Conservation (phyloP, 2,329 filamentous ascomycete species). For the Alternaria sp. region DNA sequence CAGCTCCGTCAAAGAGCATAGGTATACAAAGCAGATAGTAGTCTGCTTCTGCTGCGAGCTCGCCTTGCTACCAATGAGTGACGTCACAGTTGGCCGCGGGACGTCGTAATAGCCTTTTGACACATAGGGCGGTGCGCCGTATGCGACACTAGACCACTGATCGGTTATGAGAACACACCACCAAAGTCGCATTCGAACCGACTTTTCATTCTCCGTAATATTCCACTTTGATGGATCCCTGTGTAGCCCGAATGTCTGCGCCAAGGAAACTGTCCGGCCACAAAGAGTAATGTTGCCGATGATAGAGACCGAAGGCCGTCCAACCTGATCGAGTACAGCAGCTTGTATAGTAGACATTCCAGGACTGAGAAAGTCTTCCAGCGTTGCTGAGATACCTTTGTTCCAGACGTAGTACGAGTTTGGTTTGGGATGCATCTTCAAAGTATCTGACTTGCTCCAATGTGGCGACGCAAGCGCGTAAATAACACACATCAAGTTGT, state of each 20-base stretch:
- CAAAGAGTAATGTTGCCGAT: slow-evolving; percentile 62
- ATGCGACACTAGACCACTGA: slow-evolving; percentile 65
- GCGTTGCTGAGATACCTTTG: slow-evolving; percentile 52
- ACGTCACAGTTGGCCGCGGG: slow-evolving; percentile 60
- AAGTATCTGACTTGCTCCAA: slow-evolving; percentile 49
- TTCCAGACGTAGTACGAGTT: slow-evolving; percentile 54
- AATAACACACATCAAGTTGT: slow-evolving; percentile 52
- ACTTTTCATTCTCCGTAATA: slow-evolving; percentile 60
- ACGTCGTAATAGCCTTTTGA: slow-evolving; percentile 64
- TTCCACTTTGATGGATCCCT: slow-evolving; percentile 64
- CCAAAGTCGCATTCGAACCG: slow-evolving; percentile 62
- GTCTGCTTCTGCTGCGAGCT: slow-evolving; percentile 55
- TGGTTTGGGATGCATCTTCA: slow-evolving; percentile 50
- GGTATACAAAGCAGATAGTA: slow-evolving; percentile 61
- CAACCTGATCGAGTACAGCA: slow-evolving; percentile 53
- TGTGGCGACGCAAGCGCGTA: slow-evolving; percentile 51
- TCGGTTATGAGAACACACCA: slow-evolving; percentile 67
- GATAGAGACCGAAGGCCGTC: slow-evolving; percentile 53
- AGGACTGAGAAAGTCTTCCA: slow-evolving; percentile 56
- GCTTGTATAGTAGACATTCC: slow-evolving; percentile 53
- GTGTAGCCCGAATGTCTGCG: slow-evolving; percentile 65
- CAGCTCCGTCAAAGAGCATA: slow-evolving; percentile 60
- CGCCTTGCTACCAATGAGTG: slow-evolving; percentile 47
- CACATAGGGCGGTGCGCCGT: slow-evolving; percentile 64
- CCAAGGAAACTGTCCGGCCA: slow-evolving; percentile 62